These are phyloP conservation scores for Capsicum baccatum DNA, from an alignment of 257 asterid genomes.

Conservation along the genomic window DNA sequence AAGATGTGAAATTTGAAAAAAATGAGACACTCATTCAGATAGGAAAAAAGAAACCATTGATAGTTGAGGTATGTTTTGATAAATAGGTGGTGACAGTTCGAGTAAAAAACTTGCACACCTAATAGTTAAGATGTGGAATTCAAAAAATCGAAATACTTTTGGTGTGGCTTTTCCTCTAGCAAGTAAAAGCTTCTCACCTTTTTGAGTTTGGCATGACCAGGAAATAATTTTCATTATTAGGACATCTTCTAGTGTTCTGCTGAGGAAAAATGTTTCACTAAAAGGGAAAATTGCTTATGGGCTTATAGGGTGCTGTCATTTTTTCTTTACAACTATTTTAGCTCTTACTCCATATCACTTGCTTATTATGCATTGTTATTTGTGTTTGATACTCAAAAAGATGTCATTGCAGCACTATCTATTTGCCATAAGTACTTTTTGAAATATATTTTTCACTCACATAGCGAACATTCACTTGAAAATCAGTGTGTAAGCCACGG, in stretches of 20 bases:
- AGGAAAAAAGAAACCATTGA: too few relatives aligned
- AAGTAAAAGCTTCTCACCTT: background rate
- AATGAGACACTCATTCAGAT: too few relatives aligned
- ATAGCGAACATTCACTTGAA: background rate
- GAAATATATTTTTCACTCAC: background rate
- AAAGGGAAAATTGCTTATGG: background rate
- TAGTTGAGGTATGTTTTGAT: too few relatives aligned
- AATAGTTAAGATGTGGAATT: too few relatives aligned
- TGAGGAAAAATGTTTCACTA: background rate
- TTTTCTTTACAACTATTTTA: background rate
- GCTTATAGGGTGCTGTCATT: background rate
- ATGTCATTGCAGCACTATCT: background rate
- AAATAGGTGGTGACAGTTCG: too few relatives aligned
- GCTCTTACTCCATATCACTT: constrained; percentile 12
- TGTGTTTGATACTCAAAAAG: background rate
- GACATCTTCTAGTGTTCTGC: background rate
- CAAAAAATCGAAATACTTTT: too few relatives aligned
- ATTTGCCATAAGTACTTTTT: background rate
- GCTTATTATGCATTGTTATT: background rate
- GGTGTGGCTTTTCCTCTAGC: background rate
- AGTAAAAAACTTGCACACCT: too few relatives aligned
- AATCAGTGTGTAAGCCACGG: background rate
- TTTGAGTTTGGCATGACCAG: background rate
- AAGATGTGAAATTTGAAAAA: too few relatives aligned
- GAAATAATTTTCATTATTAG: background rate